Evolutionary conservation across 148 eudicot species (phyloP), one percentile per base, ranked within the genome.

Genomic region (Tetragonia tetragonoides): DNA sequence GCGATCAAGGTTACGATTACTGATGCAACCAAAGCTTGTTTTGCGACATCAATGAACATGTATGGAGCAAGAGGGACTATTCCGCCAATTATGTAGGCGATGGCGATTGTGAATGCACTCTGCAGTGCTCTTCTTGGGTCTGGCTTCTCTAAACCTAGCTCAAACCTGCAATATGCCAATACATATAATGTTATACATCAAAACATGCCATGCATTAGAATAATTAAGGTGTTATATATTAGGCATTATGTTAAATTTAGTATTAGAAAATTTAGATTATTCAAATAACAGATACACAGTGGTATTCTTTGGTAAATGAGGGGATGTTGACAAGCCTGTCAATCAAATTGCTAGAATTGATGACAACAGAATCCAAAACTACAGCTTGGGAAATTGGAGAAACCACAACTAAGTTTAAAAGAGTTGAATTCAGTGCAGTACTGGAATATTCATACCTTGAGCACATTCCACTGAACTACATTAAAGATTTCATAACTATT

Each of bases 101-200:
- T 75, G 11, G 93, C 96, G 9, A 95, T 95, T 4, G 98, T 95
- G 28, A 95, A 79, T 40, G 97, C 98, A 57, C 98, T 95, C 42
- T 91, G 90, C 4, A 90, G 77, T 38, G 98, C 98, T 81, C 98
- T 88, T 78, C 85, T 95, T 37, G 98, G 98, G 73, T 95, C 90
- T 56, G 98, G 98, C 84, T 95, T 94, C 87, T 94, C 98, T 83
- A 94, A 75, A 23, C 98, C 98, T 28, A 92, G 90, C 78, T 92
- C 98, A 78, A 95, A 95, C 89, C 98, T 95, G 87, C 84, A 83
- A 7, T 53, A 44, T n/a, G 5, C 0, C 20, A 41, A 18, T 41
- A 2, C 6, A 41, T 17, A n/a, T n/a, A n/a, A n/a, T n/a, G 1
- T 18, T 20, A 3, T 61, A 11, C 8, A 20, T 61, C 65, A 61